phyloP scores from a whole-genome alignment of 176 grass and related monocot species.

The Chrysopogon serrulatus region DNA sequence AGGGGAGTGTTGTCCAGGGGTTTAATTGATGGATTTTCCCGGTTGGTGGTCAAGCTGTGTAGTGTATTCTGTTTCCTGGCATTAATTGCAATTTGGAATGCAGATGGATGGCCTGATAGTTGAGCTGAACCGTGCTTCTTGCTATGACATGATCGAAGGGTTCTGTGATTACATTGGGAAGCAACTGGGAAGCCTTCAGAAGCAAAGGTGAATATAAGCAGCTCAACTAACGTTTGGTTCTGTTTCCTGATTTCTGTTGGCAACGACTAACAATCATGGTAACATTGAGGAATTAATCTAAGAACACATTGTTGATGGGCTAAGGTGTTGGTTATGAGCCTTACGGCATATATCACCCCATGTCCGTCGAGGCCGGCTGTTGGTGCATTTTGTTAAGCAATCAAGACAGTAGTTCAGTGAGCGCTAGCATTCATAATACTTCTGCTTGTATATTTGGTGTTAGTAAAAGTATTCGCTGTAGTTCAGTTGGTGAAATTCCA shows the following conservation, averaged over 20 bases:
- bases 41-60: background rate
- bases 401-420: background rate
- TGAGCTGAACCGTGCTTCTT: slow-evolving; percentile 63
- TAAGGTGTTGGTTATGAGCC: background rate
- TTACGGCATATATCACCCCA: background rate
- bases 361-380: background rate
- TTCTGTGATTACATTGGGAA: slow-evolving; percentile 59
- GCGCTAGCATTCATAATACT: background rate
- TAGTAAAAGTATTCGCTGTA: background rate
- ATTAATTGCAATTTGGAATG: background rate
- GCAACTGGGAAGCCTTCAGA: slow-evolving; percentile 65
- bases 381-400: background rate
- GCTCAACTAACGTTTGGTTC: background rate
- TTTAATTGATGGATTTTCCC: background rate
- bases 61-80: background rate
- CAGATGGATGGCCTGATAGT: slow-evolving; percentile 73
- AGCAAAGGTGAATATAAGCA: slow-evolving; percentile 46
- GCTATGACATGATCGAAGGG: slow-evolving; percentile 80
- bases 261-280: slow-evolving; percentile 1
- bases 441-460: background rate
- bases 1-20: background rate
- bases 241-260: background rate
- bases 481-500: background rate
- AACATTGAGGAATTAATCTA: background rate
- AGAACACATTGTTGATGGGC: background rate